These are phyloP conservation scores for Mimosa bimucronata DNA, from an alignment of 306 rosid species.

Conservation along the genomic window DNA sequence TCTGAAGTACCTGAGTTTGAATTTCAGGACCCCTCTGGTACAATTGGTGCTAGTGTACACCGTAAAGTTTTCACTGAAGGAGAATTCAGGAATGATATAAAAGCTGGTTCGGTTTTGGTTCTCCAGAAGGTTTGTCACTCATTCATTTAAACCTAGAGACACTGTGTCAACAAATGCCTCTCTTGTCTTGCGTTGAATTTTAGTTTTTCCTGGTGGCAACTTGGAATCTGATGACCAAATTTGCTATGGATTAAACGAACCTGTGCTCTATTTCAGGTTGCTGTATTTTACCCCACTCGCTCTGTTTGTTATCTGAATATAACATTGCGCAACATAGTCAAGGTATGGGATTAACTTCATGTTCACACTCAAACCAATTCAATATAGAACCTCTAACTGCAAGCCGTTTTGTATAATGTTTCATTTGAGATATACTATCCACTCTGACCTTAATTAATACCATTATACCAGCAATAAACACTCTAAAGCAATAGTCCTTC, in stretches of 20 bases:
- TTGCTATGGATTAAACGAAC: conserved; percentile 8
- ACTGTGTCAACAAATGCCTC: background rate
- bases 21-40: conserved; percentile 80
- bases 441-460: background rate
- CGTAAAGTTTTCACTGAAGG: conserved; percentile 57
- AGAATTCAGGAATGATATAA: conserved; percentile 54
- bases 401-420: background rate
- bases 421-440: background rate
- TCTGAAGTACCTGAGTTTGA: conserved; percentile 12
- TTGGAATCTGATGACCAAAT: background rate
- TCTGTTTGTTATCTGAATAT: conserved; percentile 65
- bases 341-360: conserved; percentile 51
- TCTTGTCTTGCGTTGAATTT: background rate
- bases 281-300: conserved; percentile 68
- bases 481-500: background rate
- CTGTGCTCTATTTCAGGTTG: conserved; percentile 54
- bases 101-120: conserved; percentile 70
- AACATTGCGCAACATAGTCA: conserved; percentile 63
- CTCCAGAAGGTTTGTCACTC: conserved; percentile 61
- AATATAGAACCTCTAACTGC: background rate
- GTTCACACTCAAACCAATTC: conserved; percentile 3
- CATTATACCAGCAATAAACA: background rate
- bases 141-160: background rate
- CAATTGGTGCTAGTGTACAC: conserved; percentile 65
- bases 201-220: background rate